Percentiles rank a stretch among this genome's conserved stretches.
Evolutionary conservation across 2,329 filamentous ascomycete species (phyloP).

Genomic region (Alternaria arbusti): DNA sequence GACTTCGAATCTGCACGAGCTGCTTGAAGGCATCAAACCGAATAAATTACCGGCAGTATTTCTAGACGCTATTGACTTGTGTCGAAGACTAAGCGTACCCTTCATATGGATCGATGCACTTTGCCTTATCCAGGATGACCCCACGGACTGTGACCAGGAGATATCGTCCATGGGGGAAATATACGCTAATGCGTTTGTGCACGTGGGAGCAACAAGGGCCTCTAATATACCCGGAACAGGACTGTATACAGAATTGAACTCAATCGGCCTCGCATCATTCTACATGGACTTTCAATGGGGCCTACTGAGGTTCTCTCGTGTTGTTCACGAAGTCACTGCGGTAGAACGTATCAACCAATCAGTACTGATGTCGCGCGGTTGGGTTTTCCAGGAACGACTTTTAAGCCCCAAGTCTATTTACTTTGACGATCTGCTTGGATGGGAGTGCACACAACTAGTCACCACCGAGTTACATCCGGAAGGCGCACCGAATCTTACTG

Average conservation of each 20-base stretch:
- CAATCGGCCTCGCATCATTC: rapidly evolving
- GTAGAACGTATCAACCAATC: background rate
- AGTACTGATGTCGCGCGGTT: background rate
- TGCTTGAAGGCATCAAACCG: rapidly evolving
- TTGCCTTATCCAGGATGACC: background rate
- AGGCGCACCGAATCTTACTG: too few relatives aligned
- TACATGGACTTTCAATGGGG: background rate
- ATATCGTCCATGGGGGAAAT: background rate
- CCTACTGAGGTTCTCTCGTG: background rate
- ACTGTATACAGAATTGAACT: rapidly evolving
- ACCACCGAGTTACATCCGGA: background rate
- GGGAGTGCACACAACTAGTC: background rate
- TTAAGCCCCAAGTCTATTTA: background rate
- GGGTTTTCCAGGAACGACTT: background rate
- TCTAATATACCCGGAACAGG: too few relatives aligned
- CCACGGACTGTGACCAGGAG: background rate
- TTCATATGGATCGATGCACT: background rate
- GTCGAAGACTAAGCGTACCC: background rate
- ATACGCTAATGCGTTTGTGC: background rate
- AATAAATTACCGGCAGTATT: background rate
- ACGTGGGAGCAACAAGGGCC: background rate
- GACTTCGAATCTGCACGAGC: background rate
- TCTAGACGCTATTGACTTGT: background rate
- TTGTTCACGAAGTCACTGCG: background rate
- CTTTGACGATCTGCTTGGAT: background rate